Evolutionary conservation across 106 monocot species (phyloP).

Genomic region (Dendrobium officinale): DNA sequence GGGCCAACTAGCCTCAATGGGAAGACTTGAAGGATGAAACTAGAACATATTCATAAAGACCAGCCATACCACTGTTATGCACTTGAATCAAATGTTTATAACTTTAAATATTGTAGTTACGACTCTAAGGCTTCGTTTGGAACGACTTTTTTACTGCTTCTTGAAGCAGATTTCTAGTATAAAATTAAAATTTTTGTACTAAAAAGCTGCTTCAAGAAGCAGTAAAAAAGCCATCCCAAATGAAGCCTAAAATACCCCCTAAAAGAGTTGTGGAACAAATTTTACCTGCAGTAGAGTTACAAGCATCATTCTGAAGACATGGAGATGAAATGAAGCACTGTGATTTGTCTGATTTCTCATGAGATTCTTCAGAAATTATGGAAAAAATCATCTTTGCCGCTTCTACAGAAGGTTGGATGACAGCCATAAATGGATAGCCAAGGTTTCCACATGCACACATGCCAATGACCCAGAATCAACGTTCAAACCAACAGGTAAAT

Average conservation of each 20-base stretch:
- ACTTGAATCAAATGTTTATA: neutral
- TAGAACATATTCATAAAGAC: neutral
- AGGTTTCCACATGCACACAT: constrained; percentile 98
- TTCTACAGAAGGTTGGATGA: constrained; percentile 60
- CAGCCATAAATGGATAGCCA: constrained; percentile 95
- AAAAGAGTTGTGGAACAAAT: neutral
- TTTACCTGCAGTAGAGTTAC: constrained; percentile 30
- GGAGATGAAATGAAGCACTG: constrained; percentile 10
- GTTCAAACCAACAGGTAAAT: constrained; percentile 67
- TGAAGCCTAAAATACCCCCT: neutral
- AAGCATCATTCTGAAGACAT: constrained; percentile 4
- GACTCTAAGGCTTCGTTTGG: neutral
- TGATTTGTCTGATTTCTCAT: constrained; percentile 12
- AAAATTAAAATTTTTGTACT: too few species aligned
- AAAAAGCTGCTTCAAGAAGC: too few species aligned
- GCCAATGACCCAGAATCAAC: constrained; percentile 80
- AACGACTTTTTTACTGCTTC: too few species aligned
- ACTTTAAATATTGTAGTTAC: neutral
- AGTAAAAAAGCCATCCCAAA: too few species aligned
- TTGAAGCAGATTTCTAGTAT: too few species aligned
- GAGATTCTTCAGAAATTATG: constrained; percentile 10
- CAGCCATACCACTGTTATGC: neutral
- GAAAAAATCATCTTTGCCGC: constrained; percentile 30
- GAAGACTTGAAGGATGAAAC: neutral
- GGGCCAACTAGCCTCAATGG: neutral